Evolutionary conservation across 1,284 basidiomycete species (phyloP), one percentile per base, ranked within the genome.

Genomic region (Ustilago nuda): DNA sequence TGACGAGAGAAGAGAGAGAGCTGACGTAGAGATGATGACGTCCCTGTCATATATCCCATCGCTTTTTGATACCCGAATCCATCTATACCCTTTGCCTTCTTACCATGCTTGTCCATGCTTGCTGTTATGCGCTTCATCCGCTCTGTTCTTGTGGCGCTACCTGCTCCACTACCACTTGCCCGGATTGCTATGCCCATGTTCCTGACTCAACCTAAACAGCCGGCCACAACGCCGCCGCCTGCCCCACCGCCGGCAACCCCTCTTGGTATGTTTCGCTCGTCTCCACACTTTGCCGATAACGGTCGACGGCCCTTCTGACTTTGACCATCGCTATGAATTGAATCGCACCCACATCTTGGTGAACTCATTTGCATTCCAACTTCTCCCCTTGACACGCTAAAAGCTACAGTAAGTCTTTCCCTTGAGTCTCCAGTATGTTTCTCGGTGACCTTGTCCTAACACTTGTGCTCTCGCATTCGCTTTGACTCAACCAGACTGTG

Each of bases 181-280:
- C 39, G 33, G 7, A 58, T 61, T 19, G 46, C 56, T 39, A 35
- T 17, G 23, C 36, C 37, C 56, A 23, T 46, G 9, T 41, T 19
- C 23, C 36, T 51, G 46, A 35, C 35, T 36, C 56, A 51, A 50
- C 17, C 58, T 6, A 46, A 37, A 66, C 76, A 83, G 82, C 78
- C 63, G 82, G 82, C 71, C 82, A 84, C 70, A 76, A 79, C 61
- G 82, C 80, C 68, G 78, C 82, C 32, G 77, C 74, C 59, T 84
- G 82, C 77, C 82, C 82, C 45, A 76, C 78, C 46, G 76, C 81
- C 52, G 82, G 81, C 66, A 79, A 66, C 71, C 81, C 79, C 13
- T 82, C 82, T 67, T 82, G 80, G 68, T 82, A 76, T 17, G 79
- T 76, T 11, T 17, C 17, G 45, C n/a, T 30, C 8, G 6, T 5